phyloP scores from a whole-genome alignment of 2,329 filamentous ascomycete genomes.

The Thermothelomyces thermophilus region DNA sequence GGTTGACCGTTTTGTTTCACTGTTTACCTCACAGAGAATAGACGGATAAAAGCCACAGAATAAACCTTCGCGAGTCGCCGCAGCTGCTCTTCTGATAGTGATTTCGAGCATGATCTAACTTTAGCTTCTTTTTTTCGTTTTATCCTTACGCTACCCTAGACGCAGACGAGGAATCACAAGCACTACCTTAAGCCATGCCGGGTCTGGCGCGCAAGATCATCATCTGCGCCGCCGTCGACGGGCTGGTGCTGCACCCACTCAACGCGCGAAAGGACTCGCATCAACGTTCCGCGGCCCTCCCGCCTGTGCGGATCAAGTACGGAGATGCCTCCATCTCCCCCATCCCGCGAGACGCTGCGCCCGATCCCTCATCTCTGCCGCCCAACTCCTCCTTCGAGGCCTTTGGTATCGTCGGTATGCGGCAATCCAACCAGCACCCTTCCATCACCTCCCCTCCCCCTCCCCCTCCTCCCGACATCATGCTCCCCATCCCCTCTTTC shows the following conservation, averaged over 20 bases:
- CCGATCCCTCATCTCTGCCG: slow-evolving; percentile 34
- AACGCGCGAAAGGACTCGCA: slow-evolving; percentile 49
- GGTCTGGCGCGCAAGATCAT: slow-evolving; percentile 71
- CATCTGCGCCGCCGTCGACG: slow-evolving; percentile 75
- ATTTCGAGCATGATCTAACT: slow-evolving; percentile 2
- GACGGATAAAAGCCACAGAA: background rate
- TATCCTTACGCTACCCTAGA: too few species aligned
- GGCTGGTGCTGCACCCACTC: slow-evolving; percentile 71
- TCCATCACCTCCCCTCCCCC: background rate
- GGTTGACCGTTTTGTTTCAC: too few species aligned
- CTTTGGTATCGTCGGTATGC: slow-evolving; percentile 51
- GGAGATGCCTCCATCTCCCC: slow-evolving; percentile 45
- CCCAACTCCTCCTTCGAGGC: slow-evolving; percentile 50
- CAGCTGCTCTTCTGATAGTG: background rate
- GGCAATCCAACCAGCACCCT: background rate
- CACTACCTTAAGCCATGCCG: slow-evolving; percentile 52
- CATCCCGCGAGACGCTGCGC: slow-evolving; percentile 39
- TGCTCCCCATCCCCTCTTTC: too few species aligned
- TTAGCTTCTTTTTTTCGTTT: too few species aligned
- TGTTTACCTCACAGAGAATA: background rate
- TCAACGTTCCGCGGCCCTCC: slow-evolving; percentile 38
- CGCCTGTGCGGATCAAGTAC: slow-evolving; percentile 61
- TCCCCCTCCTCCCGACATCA: background rate
- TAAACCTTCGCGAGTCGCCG: background rate
- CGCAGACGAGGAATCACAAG: slow-evolving; percentile 5